phyloP scores from a whole-genome alignment of 2,329 filamentous ascomycete genomes.

The Alternaria arbusti region DNA sequence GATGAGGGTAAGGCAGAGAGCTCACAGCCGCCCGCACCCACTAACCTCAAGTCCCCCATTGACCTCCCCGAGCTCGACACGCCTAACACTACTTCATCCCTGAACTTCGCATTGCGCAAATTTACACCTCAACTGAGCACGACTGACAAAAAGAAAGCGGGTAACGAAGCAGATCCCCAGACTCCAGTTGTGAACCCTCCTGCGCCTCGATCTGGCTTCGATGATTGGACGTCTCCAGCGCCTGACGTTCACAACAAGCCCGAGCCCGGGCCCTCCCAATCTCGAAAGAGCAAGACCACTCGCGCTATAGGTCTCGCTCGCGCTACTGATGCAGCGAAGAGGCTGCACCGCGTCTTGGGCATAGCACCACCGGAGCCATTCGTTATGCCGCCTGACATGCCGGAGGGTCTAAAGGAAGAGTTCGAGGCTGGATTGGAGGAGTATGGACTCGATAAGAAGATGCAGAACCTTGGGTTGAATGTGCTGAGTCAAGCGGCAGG shows the following conservation, averaged over 20 bases:
- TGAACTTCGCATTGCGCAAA: conserved; percentile 1
- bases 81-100: background rate
- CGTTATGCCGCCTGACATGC: conserved; percentile 14
- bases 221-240: background rate
- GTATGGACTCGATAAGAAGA: conserved; percentile 5
- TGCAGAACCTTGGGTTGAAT: background rate
- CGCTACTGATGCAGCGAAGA: conserved; percentile 7
- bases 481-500: background rate
- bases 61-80: background rate
- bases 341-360: conserved; percentile 21
- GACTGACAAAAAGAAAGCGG: background rate
- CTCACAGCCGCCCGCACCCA: background rate
- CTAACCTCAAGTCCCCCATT: conserved; percentile 1
- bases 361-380: conserved; percentile 16
- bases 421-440: conserved; percentile 13
- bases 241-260: conserved; percentile 1
- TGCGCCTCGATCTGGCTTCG: background rate
- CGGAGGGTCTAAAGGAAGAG: conserved; percentile 5
- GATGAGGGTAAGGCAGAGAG: background rate
- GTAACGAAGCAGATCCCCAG: background rate
- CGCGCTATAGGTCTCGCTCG: background rate
- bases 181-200: background rate
- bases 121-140: background rate
- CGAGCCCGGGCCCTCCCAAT: background rate
- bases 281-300: conserved; percentile 1